Evolutionary conservation across 225 moss, liverwort and hornwort species (phyloP).

Genomic region (Takakia lepidozioides): DNA sequence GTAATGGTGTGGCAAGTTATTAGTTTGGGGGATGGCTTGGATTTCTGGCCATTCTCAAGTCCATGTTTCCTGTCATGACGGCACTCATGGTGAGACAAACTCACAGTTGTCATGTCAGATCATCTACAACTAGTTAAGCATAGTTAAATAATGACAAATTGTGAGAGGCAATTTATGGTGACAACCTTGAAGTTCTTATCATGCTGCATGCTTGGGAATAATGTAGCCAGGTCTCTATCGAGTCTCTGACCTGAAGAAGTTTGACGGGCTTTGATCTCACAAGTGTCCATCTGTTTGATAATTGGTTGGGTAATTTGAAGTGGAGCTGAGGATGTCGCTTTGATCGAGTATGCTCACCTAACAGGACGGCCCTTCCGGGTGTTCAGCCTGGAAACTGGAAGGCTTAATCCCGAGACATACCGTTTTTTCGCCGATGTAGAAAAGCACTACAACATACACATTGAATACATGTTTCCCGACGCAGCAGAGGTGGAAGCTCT

Average conservation of each 20-base stretch:
- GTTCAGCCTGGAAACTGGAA: constrained; percentile 94
- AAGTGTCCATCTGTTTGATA: not conserved
- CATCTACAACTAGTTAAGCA: too few relatives aligned
- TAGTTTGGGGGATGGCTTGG: too few relatives aligned
- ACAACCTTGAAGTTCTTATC: too few relatives aligned
- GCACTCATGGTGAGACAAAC: too few relatives aligned
- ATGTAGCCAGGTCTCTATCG: too few relatives aligned
- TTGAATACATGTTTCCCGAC: constrained; percentile 94
- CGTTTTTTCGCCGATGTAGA: constrained; percentile 74
- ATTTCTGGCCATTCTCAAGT: too few relatives aligned
- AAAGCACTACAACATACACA: constrained; percentile 82
- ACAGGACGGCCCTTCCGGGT: constrained; percentile 88
- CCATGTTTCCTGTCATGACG: too few relatives aligned
- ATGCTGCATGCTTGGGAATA: too few relatives aligned
- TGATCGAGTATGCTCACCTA: constrained; percentile 89
- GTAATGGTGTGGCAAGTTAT: too few relatives aligned
- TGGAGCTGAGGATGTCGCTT: constrained; percentile 94
- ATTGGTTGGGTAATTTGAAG: constrained; percentile 17
- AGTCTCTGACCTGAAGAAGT: not conserved
- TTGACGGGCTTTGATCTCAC: not conserved
- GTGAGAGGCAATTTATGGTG: too few relatives aligned
- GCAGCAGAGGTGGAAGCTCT: constrained; percentile 87
- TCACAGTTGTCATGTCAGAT: too few relatives aligned
- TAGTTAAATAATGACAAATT: too few relatives aligned
- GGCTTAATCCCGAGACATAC: constrained; percentile 72